A percentile compares a stretch with the other conserved stretches of the same genome.
Evolutionary conservation across 2,329 filamentous ascomycete genomes (phyloP).

Genomic region (Leptographium galeiforme): DNA sequence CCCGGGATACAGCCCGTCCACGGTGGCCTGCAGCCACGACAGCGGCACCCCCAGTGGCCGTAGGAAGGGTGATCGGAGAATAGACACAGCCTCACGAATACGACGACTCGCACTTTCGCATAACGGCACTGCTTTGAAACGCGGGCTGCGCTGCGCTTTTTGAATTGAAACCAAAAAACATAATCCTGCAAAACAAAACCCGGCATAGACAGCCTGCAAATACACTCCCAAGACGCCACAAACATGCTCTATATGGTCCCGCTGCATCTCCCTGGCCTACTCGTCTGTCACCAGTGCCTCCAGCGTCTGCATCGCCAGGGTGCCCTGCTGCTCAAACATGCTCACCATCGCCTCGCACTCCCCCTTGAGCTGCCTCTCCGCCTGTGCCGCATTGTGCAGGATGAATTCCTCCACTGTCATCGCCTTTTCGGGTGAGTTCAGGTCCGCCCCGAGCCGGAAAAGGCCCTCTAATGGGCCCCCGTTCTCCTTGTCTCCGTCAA

Average conservation of each 20-base stretch:
- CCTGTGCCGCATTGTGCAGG: conserved; percentile 61
- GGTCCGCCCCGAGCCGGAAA: conserved; percentile 40
- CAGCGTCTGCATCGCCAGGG: conserved; percentile 60
- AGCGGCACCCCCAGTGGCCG: neutral
- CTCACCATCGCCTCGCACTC: conserved; percentile 77
- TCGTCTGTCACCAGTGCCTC: conserved; percentile 53
- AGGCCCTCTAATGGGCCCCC: conserved; percentile 35
- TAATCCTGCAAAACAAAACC: neutral
- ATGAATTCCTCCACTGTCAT: conserved; percentile 97
- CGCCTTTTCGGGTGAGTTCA: conserved; percentile 64
- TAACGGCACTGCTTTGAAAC: neutral
- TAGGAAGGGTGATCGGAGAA: neutral
- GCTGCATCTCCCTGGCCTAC: neutral
- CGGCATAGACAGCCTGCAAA: neutral
- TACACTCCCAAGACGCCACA: neutral
- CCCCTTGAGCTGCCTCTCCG: conserved; percentile 63
- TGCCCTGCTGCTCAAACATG: conserved; percentile 72
- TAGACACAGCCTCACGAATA: neutral
- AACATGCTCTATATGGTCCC: neutral
- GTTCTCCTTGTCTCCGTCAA: conserved; percentile 37
- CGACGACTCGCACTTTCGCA: neutral
- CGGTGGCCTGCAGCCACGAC: neutral
- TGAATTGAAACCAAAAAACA: neutral
- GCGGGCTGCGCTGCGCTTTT: neutral
- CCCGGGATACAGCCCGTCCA: neutral